Evolutionary conservation across 1,139 yeast genomes (phyloP).

Genomic region (Candida sanyaensis): DNA sequence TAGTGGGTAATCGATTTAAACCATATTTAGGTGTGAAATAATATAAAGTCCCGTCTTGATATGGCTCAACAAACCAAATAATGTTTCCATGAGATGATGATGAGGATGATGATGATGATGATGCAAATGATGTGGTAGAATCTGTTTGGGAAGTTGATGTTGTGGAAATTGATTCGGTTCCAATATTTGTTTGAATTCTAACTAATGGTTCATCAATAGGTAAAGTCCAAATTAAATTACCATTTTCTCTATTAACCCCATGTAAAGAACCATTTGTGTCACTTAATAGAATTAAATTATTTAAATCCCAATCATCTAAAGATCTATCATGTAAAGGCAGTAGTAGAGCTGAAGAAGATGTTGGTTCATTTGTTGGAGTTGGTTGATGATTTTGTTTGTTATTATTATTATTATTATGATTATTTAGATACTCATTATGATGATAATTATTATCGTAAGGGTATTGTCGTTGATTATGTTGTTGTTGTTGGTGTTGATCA

Average conservation of each 20-base stretch:
- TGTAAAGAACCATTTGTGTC: constrained; percentile 90
- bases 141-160: constrained; percentile 11
- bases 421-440: constrained; percentile 7
- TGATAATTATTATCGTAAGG: constrained; percentile 9
- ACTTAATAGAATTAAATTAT: constrained; percentile 67
- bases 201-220: constrained; percentile 55
- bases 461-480: constrained; percentile 7
- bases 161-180: constrained; percentile 2
- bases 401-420: constrained; percentile 7
- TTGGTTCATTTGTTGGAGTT: constrained; percentile 3
- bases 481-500: constrained; percentile 10
- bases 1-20: constrained; percentile 76
- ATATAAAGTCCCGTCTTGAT: constrained; percentile 81
- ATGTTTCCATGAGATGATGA: constrained; percentile 25
- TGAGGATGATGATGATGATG: constrained; percentile 12
- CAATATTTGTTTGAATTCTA: constrained; percentile 36
- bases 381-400: constrained; percentile 4
- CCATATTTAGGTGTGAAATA: constrained; percentile 82
- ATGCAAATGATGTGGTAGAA: constrained; percentile 12
- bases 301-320: constrained; percentile 57
- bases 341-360: constrained; percentile 17
- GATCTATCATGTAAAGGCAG: constrained; percentile 41
- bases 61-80: constrained; percentile 89
- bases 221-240: constrained; percentile 78
- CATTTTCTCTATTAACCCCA: constrained; percentile 77